These are phyloP conservation scores for Capniomyces stellatus DNA, from an alignment of 371 early-diverging fungal species.

Conservation along the genomic window DNA sequence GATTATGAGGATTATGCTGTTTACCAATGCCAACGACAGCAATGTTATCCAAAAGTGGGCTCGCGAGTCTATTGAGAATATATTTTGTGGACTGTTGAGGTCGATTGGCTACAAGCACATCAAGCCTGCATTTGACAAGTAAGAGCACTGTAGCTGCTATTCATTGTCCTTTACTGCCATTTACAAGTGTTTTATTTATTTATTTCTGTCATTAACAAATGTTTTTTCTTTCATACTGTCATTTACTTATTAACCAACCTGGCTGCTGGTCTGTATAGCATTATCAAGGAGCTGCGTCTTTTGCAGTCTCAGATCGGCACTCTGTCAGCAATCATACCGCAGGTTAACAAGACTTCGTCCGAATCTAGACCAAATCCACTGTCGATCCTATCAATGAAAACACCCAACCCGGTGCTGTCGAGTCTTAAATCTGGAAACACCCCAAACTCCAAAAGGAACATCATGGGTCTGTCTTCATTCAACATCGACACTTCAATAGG, in stretches of 20 bases:
- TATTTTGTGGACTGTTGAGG: slow-evolving; percentile 42
- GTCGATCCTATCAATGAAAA: too few species aligned
- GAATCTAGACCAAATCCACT: background rate
- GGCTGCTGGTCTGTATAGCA: too few species aligned
- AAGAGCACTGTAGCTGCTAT: too few species aligned
- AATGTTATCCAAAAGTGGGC: slow-evolving; percentile 11
- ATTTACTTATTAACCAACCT: too few species aligned
- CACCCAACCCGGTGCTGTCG: background rate
- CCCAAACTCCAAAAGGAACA: background rate
- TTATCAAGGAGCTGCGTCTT: background rate
- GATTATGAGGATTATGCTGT: slow-evolving; percentile 41
- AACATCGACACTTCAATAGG: background rate
- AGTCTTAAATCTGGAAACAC: background rate
- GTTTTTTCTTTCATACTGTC: too few species aligned
- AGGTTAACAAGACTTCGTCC: background rate
- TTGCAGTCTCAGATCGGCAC: background rate
- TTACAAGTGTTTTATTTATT: too few species aligned
- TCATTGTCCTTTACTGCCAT: too few species aligned
- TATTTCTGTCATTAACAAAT: too few species aligned
- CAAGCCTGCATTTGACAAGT: slow-evolving; percentile 43
- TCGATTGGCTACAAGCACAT: slow-evolving; percentile 45
- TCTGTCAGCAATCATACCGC: background rate
- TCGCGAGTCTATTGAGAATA: slow-evolving; percentile 30
- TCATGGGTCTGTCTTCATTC: background rate
- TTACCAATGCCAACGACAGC: slow-evolving; percentile 26